Conservation (phyloP, 805 yeast species). For the Saccharomycopsis fermentans region DNA sequence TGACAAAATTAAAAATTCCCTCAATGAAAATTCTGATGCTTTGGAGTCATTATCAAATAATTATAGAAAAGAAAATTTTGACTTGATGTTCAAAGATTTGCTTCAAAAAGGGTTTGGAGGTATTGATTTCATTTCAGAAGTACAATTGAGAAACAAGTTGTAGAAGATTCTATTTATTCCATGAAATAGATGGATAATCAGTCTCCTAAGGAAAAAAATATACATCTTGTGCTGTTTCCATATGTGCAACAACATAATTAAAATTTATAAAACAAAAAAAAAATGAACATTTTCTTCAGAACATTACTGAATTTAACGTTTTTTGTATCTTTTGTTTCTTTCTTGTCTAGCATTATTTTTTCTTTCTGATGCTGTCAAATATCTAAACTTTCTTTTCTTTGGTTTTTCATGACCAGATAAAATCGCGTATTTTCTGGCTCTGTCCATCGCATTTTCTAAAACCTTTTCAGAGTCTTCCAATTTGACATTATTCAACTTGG, state of each 20-base stretch:
- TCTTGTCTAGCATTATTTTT: constrained; percentile 42
- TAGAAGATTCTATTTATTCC: not conserved
- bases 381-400: constrained; percentile 78
- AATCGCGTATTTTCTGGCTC: constrained; percentile 60
- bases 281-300: no score
- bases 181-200: no score
- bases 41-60: not conserved
- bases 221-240: no score
- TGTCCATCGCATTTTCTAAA: constrained; percentile 58
- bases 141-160: not conserved
- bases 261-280: no score
- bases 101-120: not conserved
- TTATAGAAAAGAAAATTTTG: not conserved
- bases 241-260: no score
- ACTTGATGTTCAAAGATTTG: not conserved
- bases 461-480: constrained; percentile 58
- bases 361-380: constrained; percentile 74
- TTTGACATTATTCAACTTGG: constrained; percentile 64
- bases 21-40: not conserved
- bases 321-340: constrained; percentile 25
- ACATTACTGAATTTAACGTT: no score
- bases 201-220: no score
- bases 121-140: not conserved
- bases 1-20: not conserved
- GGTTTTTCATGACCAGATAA: constrained; percentile 18